Evolutionary conservation across 371 early-diverging fungal genomes (phyloP).

Genomic region (Rhizopus arrhizus): DNA sequence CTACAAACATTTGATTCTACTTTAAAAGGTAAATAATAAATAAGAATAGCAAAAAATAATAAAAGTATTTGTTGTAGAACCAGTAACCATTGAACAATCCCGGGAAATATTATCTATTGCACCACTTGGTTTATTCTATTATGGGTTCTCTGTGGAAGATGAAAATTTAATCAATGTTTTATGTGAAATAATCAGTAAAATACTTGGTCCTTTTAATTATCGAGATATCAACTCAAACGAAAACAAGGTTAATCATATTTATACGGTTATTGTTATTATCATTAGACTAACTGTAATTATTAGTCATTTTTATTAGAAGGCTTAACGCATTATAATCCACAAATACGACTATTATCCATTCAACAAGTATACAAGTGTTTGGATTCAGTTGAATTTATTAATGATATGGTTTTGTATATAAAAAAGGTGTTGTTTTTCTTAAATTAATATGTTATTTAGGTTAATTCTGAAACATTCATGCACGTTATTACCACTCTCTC

Average conservation of each 20-base stretch:
- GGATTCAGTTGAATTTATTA: conserved; percentile 21
- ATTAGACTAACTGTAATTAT: background rate
- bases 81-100: conserved; percentile 28
- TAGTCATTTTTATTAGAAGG: conserved; percentile 49
- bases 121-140: conserved; percentile 36
- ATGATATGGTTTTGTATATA: background rate
- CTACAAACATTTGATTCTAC: conserved; percentile 34
- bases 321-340: conserved; percentile 44
- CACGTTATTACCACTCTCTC: conserved; percentile 39
- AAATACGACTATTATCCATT: conserved; percentile 45
- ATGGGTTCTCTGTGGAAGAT: conserved; percentile 31
- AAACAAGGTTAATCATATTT: conserved; percentile 20
- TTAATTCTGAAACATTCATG: conserved; percentile 45
- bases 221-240: conserved; percentile 25
- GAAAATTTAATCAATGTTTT: conserved; percentile 25
- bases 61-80: conserved; percentile 11
- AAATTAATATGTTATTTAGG: conserved; percentile 17
- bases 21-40: conserved; percentile 29
- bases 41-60: background rate
- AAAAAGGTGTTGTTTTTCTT: background rate
- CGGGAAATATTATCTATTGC: conserved; percentile 23
- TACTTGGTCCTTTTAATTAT: conserved; percentile 38
- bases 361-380: conserved; percentile 51
- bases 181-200: conserved; percentile 35
- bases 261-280: background rate